phyloP scores from a whole-genome alignment of 1,284 basidiomycete species.

The Peniophora sp. region DNA sequence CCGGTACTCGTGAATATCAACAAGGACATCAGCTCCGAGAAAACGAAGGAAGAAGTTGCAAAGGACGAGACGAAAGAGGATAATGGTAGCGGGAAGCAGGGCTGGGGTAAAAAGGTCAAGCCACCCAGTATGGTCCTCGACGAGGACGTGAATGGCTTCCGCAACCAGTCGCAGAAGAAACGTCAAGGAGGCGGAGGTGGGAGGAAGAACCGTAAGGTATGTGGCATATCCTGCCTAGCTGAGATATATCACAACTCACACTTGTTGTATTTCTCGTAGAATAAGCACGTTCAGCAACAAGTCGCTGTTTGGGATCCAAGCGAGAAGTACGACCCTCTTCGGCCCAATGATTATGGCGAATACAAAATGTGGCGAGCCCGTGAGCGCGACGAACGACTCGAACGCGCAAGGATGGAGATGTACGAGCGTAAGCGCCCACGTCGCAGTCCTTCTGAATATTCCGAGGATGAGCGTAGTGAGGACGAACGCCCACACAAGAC shows the following conservation, averaged over 20 bases:
- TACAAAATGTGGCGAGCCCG: constrained; percentile 72
- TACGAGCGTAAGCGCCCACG: constrained; percentile 54
- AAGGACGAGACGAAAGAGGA: constrained; percentile 1
- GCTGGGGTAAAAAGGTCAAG: constrained; percentile 81
- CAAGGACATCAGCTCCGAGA: constrained; percentile 12
- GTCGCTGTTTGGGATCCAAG: constrained; percentile 63
- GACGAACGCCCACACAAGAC: constrained; percentile 66
- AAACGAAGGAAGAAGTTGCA: constrained; percentile 20
- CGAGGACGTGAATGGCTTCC: constrained; percentile 82
- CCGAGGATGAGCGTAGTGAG: constrained; percentile 31
- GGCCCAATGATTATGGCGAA: constrained; percentile 83
- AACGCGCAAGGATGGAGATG: constrained; percentile 44
- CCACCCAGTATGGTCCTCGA: constrained; percentile 84
- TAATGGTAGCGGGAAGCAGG: constrained; percentile 23
- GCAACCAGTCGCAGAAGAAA: constrained; percentile 40
- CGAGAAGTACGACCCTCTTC: constrained; percentile 71
- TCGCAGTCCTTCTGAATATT: constrained; percentile 16
- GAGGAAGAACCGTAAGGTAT: constrained; percentile 60
- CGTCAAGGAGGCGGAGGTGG: constrained; percentile 33
- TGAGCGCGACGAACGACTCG: constrained; percentile 62
- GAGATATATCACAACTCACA: background rate
- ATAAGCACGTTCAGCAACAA: constrained; percentile 43
- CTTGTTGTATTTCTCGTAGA: constrained; percentile 28
- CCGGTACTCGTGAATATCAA: constrained; percentile 56
- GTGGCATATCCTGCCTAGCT: constrained; percentile 14